These are phyloP conservation scores for Gypsophila paniculata DNA, from an alignment of 179 eudicot species.

Conservation along the genomic window DNA sequence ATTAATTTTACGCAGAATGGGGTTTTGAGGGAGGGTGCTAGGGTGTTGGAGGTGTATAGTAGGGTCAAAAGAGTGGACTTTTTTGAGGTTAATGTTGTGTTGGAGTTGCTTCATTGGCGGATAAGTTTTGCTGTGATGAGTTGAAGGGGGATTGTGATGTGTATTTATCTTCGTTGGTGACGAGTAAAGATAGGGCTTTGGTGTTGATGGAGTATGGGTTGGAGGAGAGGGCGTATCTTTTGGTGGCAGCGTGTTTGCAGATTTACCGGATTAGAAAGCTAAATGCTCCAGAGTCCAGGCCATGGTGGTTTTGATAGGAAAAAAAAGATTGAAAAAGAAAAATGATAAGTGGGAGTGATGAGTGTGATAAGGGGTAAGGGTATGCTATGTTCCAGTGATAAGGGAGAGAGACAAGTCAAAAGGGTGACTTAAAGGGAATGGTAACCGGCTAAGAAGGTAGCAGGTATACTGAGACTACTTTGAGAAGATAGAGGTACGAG, in stretches of 20 bases:
- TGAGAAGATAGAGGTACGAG: too few relatives aligned
- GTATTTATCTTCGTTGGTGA: conserved; percentile 58
- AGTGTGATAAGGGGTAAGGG: too few relatives aligned
- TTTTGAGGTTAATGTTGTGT: conserved; percentile 44
- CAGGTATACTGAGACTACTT: too few relatives aligned
- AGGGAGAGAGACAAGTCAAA: too few relatives aligned
- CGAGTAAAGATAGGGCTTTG: conserved; percentile 50
- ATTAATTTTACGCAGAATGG: conserved; percentile 65
- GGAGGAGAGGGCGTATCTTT: conserved; percentile 64
- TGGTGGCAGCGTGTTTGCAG: conserved; percentile 80
- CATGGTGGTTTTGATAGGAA: too few relatives aligned
- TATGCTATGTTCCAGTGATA: too few relatives aligned
- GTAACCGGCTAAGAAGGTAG: too few relatives aligned
- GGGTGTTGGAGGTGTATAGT: conserved; percentile 70
- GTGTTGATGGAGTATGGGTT: conserved; percentile 67
- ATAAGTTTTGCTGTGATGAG: conserved; percentile 72
- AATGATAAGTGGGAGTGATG: too few relatives aligned
- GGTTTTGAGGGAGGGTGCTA: conserved; percentile 50
- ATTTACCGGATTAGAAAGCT: too few relatives aligned
- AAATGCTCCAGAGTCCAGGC: too few relatives aligned
- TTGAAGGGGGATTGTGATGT: conserved; percentile 69
- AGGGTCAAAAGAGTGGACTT: conserved; percentile 45
- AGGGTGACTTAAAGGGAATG: too few relatives aligned
- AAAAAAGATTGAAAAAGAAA: too few relatives aligned
- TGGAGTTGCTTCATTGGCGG: conserved; percentile 72